These are phyloP conservation scores for Botryobasidium botryosum DNA, from an alignment of 768 basidiomycete genomes.

Conservation along the genomic window DNA sequence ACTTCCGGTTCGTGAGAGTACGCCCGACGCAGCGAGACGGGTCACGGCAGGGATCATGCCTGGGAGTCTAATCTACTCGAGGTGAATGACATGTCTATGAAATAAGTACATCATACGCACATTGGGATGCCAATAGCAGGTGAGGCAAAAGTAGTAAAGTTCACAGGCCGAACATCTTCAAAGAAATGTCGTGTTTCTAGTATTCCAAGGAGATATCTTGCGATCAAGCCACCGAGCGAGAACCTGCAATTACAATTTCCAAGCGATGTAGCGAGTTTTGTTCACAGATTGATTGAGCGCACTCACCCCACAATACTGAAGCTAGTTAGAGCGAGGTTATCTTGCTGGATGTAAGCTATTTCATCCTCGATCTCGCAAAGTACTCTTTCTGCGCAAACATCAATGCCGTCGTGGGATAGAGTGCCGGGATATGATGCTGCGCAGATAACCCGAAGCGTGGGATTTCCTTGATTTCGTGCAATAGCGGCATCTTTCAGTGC, in stretches of 20 bases:
- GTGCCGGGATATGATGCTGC: not conserved
- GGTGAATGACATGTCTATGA: not conserved
- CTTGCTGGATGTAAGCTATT: not conserved
- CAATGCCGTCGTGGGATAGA: not conserved
- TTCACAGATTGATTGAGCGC: not conserved
- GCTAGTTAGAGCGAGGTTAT: not conserved
- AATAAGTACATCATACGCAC: not conserved
- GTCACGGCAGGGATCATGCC: not conserved
- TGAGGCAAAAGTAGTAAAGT: slow-evolving; percentile 2
- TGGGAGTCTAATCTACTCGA: not conserved
- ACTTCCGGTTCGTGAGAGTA: not conserved
- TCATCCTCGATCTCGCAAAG: not conserved
- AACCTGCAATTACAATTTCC: no score
- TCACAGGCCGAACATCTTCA: not conserved
- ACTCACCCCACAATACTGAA: slow-evolving; percentile 2
- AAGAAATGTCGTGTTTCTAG: not conserved
- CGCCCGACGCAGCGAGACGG: not conserved
- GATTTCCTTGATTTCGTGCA: no score
- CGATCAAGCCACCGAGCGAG: slow-evolving; percentile 2
- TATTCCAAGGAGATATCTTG: not conserved
- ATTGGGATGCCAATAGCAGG: slow-evolving; percentile 1
- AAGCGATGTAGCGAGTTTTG: no score
- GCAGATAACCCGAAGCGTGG: no score
- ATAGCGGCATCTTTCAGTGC: not conserved
- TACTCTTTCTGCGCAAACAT: slow-evolving; percentile 1